Evolutionary conservation across 2,329 filamentous ascomycete genomes (phyloP).

Genomic region (Botrytis elliptica): DNA sequence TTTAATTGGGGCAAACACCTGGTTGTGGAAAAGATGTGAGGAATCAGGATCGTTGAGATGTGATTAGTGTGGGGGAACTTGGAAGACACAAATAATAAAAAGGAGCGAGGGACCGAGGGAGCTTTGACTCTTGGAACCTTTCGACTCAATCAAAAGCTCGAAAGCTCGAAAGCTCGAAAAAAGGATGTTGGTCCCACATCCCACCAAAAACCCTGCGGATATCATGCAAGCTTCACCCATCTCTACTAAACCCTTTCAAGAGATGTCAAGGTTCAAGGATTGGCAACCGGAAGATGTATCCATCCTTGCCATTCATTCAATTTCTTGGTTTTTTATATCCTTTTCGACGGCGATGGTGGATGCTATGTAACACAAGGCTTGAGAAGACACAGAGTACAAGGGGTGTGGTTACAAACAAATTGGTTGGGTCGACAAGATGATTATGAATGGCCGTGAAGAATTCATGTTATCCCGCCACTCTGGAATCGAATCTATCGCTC

Average conservation of each 20-base stretch:
- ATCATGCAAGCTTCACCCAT: conserved; percentile 1
- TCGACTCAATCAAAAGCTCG: neutral
- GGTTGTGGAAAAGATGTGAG: neutral
- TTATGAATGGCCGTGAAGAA: conserved; percentile 1
- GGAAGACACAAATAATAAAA: neutral
- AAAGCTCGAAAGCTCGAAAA: neutral
- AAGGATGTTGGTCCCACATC: neutral
- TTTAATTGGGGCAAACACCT: neutral
- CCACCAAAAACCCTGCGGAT: conserved; percentile 5
- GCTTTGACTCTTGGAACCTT: neutral
- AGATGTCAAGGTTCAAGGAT: neutral
- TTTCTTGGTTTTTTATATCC: neutral
- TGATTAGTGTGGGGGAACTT: neutral
- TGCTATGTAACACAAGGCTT: neutral
- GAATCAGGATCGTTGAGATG: neutral
- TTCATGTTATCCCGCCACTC: neutral
- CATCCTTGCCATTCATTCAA: neutral
- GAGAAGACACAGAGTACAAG: neutral
- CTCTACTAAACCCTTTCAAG: neutral
- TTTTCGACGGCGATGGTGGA: neutral
- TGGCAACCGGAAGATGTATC: neutral
- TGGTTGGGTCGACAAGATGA: neutral
- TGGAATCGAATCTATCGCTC: neutral
- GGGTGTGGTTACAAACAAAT: neutral
- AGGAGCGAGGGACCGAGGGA: neutral